Evolutionary conservation across 495 filamentous ascomycete species (phyloP).

Genomic region (Hypoxylon crocopeplum): DNA sequence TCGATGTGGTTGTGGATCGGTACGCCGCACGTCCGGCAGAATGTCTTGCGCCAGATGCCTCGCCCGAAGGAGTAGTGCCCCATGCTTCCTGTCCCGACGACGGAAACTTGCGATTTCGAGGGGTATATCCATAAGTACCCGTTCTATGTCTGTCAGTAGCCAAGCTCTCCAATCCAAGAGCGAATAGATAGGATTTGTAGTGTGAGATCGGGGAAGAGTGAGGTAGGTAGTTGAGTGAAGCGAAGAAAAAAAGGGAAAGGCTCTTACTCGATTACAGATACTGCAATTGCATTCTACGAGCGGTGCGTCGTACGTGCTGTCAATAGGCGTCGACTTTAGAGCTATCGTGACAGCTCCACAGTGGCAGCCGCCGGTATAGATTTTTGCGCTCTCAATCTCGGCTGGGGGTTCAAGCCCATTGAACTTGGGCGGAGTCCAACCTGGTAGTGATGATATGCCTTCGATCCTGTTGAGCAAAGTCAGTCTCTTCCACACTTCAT

Average conservation of each 20-base stretch:
- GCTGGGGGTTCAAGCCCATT: constrained; percentile 25
- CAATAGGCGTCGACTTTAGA: constrained; percentile 36
- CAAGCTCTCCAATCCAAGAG: not conserved
- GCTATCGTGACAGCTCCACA: constrained; percentile 42
- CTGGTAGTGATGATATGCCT: constrained; percentile 11
- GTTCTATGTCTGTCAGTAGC: not conserved
- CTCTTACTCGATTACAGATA: constrained; percentile 39
- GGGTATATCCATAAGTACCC: constrained; percentile 36
- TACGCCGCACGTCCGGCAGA: constrained; percentile 42
- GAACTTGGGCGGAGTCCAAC: constrained; percentile 26
- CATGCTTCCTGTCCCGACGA: constrained; percentile 12
- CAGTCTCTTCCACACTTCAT: too few species aligned
- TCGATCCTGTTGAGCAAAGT: constrained; percentile 20
- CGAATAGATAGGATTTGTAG: constrained; percentile 5
- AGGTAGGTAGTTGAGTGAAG: too few species aligned
- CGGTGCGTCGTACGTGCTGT: constrained; percentile 29
- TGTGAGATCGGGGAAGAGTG: too few species aligned
- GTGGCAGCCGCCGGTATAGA: constrained; percentile 45
- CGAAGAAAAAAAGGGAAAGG: not conserved
- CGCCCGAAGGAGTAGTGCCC: constrained; percentile 40
- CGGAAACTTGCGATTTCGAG: constrained; percentile 22
- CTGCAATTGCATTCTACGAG: constrained; percentile 39
- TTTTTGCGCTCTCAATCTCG: constrained; percentile 20
- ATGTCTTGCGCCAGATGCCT: constrained; percentile 29
- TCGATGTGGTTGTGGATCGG: constrained; percentile 26